Conservation (phyloP, 2,329 filamentous ascomycete genomes). For the Sclerotiophoma versabilis region DNA sequence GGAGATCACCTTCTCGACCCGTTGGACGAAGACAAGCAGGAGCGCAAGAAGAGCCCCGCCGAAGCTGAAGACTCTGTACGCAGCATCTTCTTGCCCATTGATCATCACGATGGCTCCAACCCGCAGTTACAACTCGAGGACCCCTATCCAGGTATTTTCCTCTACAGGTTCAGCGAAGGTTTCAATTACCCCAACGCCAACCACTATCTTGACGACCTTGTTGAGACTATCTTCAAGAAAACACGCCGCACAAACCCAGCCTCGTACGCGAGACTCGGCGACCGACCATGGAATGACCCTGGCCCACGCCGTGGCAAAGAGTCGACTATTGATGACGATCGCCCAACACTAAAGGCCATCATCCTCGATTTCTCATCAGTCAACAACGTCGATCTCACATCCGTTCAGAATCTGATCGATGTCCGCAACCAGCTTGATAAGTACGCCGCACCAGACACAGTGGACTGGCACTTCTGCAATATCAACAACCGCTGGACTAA, state of each 20-base stretch:
- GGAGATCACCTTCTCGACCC: conserved; percentile 72
- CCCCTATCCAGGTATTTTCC: conserved; percentile 92
- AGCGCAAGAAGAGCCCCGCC: conserved; percentile 28
- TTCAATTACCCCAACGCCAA: conserved; percentile 97
- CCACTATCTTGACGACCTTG: conserved; percentile 78
- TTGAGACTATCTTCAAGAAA: conserved; percentile 55
- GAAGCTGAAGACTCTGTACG: conserved; percentile 61
- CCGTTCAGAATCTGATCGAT: conserved; percentile 90
- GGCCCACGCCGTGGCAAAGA: conserved; percentile 70
- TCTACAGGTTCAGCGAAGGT: conserved; percentile 94
- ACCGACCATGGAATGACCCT: conserved; percentile 95
- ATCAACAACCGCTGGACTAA: conserved; percentile 96
- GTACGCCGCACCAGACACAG: conserved; percentile 80
- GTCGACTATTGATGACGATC: conserved; percentile 51
- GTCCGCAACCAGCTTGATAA: conserved; percentile 92
- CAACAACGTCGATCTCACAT: conserved; percentile 94
- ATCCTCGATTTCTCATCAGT: conserved; percentile 95
- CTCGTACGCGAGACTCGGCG: conserved; percentile 63
- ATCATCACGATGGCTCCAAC: conserved; percentile 88
- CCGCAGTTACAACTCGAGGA: conserved; percentile 77
- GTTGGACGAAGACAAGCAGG: conserved; percentile 40
- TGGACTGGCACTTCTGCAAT: conserved; percentile 94
- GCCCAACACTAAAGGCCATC: conserved; percentile 81
- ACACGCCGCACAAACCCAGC: conserved; percentile 80
- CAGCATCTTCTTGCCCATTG: conserved; percentile 86